Conservation (phyloP, 2,329 filamentous ascomycete genomes). For the Diaporthe citri region DNA sequence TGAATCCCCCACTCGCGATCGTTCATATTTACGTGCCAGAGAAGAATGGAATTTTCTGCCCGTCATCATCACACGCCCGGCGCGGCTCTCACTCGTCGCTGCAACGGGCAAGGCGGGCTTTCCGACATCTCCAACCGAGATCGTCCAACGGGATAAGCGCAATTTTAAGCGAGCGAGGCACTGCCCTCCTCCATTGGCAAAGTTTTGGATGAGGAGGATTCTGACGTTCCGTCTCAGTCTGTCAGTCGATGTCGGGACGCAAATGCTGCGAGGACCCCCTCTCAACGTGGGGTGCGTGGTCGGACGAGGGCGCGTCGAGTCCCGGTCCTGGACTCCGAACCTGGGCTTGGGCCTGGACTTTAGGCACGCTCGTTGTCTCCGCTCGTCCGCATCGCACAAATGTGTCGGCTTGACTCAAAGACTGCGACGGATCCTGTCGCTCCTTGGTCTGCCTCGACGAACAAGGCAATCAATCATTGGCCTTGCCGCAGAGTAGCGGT, state of each 20-base stretch:
- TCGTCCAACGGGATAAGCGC: conserved; percentile 7
- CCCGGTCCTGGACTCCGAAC: neutral
- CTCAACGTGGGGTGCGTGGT: neutral
- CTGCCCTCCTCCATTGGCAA: neutral
- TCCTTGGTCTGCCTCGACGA: conserved; percentile 3
- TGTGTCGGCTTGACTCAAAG: conserved; percentile 1
- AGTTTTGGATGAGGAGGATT: neutral
- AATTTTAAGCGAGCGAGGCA: conserved; percentile 8
- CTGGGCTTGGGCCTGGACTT: neutral
- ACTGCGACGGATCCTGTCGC: conserved; percentile 9
- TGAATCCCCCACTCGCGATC: conserved; percentile 63
- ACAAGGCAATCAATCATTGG: conserved; percentile 21
- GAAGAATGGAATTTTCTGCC: conserved; percentile 47
- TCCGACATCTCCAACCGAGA: conserved; percentile 36
- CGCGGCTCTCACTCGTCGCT: conserved; percentile 20
- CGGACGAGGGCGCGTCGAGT: neutral
- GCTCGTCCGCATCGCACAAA: conserved; percentile 33
- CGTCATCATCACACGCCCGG: conserved; percentile 41
- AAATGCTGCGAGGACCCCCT: conserved; percentile 4
- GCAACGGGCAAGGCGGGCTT: conserved; percentile 36
- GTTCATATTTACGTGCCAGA: conserved; percentile 75
- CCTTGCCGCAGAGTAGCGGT: neutral
- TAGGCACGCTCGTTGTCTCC: neutral
- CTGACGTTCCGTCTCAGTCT: neutral
- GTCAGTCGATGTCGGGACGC: conserved; percentile 22